phyloP scores from a whole-genome alignment of 352 stramenopile species.

The Pythium scleroteichum region DNA sequence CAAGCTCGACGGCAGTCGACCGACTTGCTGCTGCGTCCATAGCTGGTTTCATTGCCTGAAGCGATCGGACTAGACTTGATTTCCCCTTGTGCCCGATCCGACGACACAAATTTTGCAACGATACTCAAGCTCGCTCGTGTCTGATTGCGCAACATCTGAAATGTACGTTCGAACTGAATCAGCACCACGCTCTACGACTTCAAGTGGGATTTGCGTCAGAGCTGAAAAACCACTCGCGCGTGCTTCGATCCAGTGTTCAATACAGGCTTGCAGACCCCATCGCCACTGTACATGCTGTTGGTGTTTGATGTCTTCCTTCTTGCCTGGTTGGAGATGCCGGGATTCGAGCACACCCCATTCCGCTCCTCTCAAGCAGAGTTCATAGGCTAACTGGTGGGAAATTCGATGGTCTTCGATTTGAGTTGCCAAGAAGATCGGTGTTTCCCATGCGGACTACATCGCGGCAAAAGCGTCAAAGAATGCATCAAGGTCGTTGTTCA shows the following conservation, averaged over 20 bases:
- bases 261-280: slow-evolving; percentile 6
- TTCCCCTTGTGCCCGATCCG: slow-evolving; percentile 9
- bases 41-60: not conserved
- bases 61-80: slow-evolving; percentile 10
- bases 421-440: not conserved
- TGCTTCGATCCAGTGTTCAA: not conserved
- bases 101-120: slow-evolving; percentile 16
- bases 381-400: not conserved
- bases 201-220: not conserved
- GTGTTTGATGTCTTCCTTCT: not conserved
- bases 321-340: not conserved
- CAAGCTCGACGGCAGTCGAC: slow-evolving; percentile 3
- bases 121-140: not conserved
- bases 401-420: not conserved
- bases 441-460: slow-evolving; percentile 1
- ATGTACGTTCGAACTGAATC: slow-evolving; percentile 11
- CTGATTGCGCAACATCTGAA: slow-evolving; percentile 4
- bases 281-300: not conserved
- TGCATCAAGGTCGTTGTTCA: not conserved
- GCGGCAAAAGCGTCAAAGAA: not conserved
- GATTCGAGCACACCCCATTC: not conserved
- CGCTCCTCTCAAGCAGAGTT: not conserved
- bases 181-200: slow-evolving; percentile 5
- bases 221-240: not conserved
- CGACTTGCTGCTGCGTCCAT: not conserved